A percentile compares a stretch with the other conserved stretches of the same genome.
Conservation (phyloP, 179 eudicot species). For the Nepenthes alata region DNA sequence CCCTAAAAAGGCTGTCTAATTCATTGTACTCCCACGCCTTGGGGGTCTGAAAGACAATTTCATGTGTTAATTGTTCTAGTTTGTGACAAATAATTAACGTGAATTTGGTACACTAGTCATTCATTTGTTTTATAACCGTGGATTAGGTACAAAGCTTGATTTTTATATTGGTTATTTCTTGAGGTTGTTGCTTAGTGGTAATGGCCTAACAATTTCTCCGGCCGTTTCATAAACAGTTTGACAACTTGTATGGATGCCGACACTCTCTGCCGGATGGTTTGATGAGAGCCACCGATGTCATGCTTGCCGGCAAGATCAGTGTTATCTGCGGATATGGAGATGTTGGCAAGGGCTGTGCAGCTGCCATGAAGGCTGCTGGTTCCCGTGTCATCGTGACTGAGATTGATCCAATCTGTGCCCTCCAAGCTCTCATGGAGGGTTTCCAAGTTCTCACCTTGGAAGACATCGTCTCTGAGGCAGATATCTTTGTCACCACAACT, state of each 20-base stretch:
- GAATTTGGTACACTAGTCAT: background rate
- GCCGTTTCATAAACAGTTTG: constrained; percentile 30
- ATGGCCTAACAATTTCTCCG: constrained; percentile 2
- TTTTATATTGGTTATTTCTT: background rate
- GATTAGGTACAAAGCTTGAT: background rate
- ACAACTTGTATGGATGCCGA: constrained; percentile 81
- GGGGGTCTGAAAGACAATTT: no score
- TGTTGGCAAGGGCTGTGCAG: constrained; percentile 72
- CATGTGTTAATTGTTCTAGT: no score
- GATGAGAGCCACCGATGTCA: constrained; percentile 76
- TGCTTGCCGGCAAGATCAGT: constrained; percentile 68
- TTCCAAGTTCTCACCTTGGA: constrained; percentile 52
- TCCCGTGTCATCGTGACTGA: constrained; percentile 79
- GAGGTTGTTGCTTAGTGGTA: background rate
- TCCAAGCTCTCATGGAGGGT: constrained; percentile 73
- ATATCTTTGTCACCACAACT: constrained; percentile 73
- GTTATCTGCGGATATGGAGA: constrained; percentile 67
- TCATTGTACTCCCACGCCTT: no score
- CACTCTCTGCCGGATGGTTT: constrained; percentile 75
- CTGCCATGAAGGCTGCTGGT: constrained; percentile 62
- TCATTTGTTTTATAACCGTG: background rate
- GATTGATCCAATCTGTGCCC: constrained; percentile 78
- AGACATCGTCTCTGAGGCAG: constrained; percentile 55
- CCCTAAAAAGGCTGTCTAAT: background rate
- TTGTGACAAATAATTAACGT: no score